phyloP scores from a whole-genome alignment of 2,329 filamentous ascomycete genomes.

The Biscogniauxia sp. region DNA sequence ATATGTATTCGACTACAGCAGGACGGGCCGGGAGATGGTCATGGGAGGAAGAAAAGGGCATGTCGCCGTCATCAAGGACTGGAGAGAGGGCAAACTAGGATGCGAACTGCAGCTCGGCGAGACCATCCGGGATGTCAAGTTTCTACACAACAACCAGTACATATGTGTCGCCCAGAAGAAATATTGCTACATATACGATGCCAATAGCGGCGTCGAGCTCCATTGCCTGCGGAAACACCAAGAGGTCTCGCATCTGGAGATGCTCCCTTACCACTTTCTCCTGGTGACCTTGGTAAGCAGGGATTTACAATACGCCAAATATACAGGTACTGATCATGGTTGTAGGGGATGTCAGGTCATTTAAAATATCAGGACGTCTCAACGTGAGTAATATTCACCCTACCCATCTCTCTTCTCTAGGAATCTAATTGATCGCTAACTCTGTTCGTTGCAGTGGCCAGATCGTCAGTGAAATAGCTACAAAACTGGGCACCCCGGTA shows the following conservation, averaged over 20 bases:
- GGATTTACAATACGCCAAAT: not conserved
- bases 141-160: conserved; percentile 74
- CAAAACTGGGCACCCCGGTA: conserved; percentile 78
- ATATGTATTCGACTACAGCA: conserved; percentile 84
- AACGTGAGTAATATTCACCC: conserved; percentile 46
- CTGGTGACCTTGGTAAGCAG: conserved; percentile 74
- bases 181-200: conserved; percentile 94
- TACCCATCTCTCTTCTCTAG: too few relatives aligned
- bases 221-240: conserved; percentile 88
- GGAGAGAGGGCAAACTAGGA: conserved; percentile 85
- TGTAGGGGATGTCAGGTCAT: conserved; percentile 13
- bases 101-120: conserved; percentile 91
- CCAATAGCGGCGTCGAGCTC: conserved; percentile 77
- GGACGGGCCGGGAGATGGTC: conserved; percentile 82
- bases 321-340: conserved; percentile 6
- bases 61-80: conserved; percentile 86
- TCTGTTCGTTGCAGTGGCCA: conserved; percentile 51
- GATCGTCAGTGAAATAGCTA: conserved; percentile 80
- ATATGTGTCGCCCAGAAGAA: conserved; percentile 74
- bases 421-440: not conserved
- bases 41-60: conserved; percentile 90
- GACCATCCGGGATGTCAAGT: conserved; percentile 84
- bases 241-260: conserved; percentile 92
- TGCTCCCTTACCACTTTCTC: conserved; percentile 75
- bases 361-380: conserved; percentile 94